Percentiles rank a stretch among this genome's conserved stretches.
Conservation (phyloP, 352 stramenopile genomes). For the Globisporangium iwayamae region DNA sequence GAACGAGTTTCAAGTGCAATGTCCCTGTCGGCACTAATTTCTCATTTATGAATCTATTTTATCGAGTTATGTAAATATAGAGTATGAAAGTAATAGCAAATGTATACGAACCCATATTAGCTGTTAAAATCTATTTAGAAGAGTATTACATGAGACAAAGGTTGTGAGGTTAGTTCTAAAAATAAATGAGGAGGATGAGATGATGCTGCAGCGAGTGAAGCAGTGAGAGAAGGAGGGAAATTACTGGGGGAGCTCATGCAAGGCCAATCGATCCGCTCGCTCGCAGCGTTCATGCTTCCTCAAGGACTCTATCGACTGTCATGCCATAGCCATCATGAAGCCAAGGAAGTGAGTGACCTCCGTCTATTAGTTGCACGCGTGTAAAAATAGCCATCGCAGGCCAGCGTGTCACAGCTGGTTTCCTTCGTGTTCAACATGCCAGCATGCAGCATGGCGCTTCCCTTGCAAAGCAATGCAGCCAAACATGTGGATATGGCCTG, state of each 20-base stretch:
- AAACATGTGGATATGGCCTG: too few relatives aligned
- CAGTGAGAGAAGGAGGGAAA: neutral
- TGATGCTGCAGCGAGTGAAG: neutral
- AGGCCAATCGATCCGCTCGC: neutral
- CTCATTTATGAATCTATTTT: neutral
- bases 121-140: neutral
- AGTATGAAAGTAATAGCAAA: neutral
- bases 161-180: conserved; percentile 1
- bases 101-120: neutral
- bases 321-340: too few relatives aligned
- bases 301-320: too few relatives aligned
- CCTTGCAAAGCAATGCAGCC: too few relatives aligned
- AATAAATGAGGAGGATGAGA: conserved; percentile 13
- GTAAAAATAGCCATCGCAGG: too few relatives aligned
- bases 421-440: conserved; percentile 5
- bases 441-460: neutral
- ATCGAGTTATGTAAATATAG: neutral
- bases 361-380: too few relatives aligned
- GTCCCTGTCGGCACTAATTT: neutral
- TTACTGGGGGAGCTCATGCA: neutral
- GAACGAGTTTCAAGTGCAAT: neutral
- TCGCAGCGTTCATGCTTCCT: too few relatives aligned
- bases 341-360: too few relatives aligned
- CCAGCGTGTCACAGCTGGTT: neutral
- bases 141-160: neutral